These are phyloP conservation scores for Leonotis leonurus DNA, from an alignment of 257 asterid genomes.

Conservation along the genomic window DNA sequence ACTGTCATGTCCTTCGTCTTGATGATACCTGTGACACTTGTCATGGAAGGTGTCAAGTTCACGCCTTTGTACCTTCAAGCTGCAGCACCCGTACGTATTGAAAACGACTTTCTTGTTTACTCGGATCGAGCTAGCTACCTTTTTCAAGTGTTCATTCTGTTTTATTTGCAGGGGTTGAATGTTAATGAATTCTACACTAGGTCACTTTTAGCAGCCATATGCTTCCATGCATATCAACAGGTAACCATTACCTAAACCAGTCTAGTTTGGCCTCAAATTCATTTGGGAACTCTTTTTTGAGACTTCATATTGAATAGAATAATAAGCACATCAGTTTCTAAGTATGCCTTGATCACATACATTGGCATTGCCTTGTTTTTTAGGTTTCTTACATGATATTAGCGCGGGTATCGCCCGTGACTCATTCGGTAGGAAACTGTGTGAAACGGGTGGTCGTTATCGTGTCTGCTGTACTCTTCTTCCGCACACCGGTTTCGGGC, in stretches of 20 bases:
- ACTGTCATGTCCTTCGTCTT: conserved; percentile 49
- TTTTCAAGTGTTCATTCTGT: conserved; percentile 4
- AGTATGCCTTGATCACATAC: background rate
- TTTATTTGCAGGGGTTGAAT: conserved; percentile 49
- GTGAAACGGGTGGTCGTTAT: conserved; percentile 92
- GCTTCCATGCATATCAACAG: conserved; percentile 97
- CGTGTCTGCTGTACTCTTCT: conserved; percentile 79
- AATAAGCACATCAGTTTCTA: background rate
- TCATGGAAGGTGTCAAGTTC: conserved; percentile 49
- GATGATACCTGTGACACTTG: conserved; percentile 34
- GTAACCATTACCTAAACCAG: conserved; percentile 22
- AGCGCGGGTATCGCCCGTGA: conserved; percentile 88
- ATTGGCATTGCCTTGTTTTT: background rate
- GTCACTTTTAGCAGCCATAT: conserved; percentile 65
- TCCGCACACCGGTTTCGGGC: conserved; percentile 75
- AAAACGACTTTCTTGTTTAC: background rate
- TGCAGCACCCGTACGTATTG: conserved; percentile 59
- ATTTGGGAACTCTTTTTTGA: background rate
- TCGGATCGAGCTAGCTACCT: background rate
- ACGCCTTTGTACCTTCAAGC: conserved; percentile 69
- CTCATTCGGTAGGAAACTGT: conserved; percentile 93
- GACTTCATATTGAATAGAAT: background rate
- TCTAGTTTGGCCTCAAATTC: background rate
- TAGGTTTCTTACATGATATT: conserved; percentile 89
- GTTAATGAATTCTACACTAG: conserved; percentile 50